These are phyloP conservation scores for Heterobasidion parviporum DNA, from an alignment of 1,284 basidiomycete species.

Conservation along the genomic window DNA sequence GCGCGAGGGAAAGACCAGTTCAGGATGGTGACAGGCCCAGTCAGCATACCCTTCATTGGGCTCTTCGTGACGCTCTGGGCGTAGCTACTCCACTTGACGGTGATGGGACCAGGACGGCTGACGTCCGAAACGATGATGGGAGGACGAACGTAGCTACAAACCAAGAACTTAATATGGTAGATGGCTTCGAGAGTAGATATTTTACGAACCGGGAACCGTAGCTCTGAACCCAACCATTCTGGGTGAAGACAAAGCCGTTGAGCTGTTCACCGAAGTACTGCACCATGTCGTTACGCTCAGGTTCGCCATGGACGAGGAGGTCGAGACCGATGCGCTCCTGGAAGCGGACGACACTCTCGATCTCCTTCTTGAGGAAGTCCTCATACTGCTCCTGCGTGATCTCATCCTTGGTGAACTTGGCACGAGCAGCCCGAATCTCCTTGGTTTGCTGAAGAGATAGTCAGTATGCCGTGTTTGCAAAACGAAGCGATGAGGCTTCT, in stretches of 20 bases:
- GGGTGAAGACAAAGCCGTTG: slow-evolving; percentile 94
- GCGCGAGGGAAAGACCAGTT: slow-evolving; percentile 99
- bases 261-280: slow-evolving; percentile 99
- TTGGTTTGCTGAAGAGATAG: slow-evolving; percentile 76
- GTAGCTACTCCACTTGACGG: slow-evolving; percentile 95
- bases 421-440: slow-evolving; percentile 95
- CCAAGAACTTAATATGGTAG: slow-evolving; percentile 20
- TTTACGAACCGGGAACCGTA: slow-evolving; percentile 78
- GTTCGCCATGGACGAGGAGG: slow-evolving; percentile 98
- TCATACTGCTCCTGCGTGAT: slow-evolving; percentile 88
- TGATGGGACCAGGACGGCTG: slow-evolving; percentile 90
- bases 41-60: slow-evolving; percentile 99
- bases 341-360: slow-evolving; percentile 90
- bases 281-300: slow-evolving; percentile 99
- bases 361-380: slow-evolving; percentile 98
- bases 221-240: slow-evolving; percentile 99
- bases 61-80: slow-evolving; percentile 91
- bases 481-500: slow-evolving; percentile 16
- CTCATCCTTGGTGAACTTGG: slow-evolving; percentile 92
- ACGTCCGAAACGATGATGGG: slow-evolving; percentile 99
- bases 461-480: slow-evolving; percentile 3
- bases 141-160: slow-evolving; percentile 88
- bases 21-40: slow-evolving; percentile 94
- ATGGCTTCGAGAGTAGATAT: not conserved
- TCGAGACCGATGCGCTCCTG: slow-evolving; percentile 97